A percentile compares a stretch with the other conserved stretches of the same genome.
phyloP scores from a whole-genome alignment of 768 basidiomycete species.

The Tylopilus cervinicoccineus region DNA sequence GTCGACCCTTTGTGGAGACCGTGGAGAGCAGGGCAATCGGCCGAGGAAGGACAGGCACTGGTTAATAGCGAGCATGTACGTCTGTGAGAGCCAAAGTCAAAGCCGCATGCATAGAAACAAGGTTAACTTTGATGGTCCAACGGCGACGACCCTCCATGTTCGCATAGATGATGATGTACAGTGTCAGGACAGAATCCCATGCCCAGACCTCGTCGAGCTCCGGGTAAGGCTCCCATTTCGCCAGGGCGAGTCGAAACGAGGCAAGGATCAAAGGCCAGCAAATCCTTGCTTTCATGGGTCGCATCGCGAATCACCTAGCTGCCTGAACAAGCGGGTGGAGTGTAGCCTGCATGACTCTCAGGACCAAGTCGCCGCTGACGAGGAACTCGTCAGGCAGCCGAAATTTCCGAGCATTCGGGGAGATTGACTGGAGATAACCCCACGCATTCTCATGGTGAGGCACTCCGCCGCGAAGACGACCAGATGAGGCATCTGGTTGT shows the following conservation, averaged over 20 bases:
- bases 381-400: no score
- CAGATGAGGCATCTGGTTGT: conserved; percentile 14
- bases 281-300: conserved; percentile 5
- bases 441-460: no score
- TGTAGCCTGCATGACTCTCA: no score
- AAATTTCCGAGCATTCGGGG: no score
- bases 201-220: conserved; percentile 29
- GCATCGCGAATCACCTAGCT: no score
- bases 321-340: no score
- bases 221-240: conserved; percentile 40
- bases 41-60: conserved; percentile 57
- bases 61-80: conserved; percentile 49
- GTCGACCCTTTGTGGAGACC: conserved; percentile 43
- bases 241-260: no score
- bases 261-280: conserved; percentile 19
- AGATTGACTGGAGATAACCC: conserved; percentile 17
- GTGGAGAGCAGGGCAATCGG: conserved; percentile 63
- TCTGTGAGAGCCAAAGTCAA: conserved; percentile 25
- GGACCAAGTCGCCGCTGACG: no score
- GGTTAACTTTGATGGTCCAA: conserved; percentile 14
- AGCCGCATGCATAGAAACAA: conserved; percentile 16
- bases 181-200: conserved; percentile 37
- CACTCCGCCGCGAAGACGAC: conserved; percentile 9
- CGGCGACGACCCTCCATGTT: background rate
- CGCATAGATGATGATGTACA: conserved; percentile 20